Evolutionary conservation across 1,139 yeast genomes (phyloP), one percentile per base, ranked within the genome.

Genomic region (Fermentozyma sake): DNA sequence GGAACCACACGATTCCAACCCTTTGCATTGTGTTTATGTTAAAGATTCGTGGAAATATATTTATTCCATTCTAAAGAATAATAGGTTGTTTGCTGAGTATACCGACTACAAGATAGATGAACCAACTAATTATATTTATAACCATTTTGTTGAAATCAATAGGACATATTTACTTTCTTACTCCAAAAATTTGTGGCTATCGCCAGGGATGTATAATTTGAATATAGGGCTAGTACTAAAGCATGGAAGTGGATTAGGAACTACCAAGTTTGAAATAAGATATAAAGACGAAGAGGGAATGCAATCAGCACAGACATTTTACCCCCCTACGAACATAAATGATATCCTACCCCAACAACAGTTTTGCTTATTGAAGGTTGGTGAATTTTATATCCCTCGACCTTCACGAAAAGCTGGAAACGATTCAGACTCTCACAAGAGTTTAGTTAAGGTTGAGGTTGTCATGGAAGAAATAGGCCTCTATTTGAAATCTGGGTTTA

Each of bases 381-480:
- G 82, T 0, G 63, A 58, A 28, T 72, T 78, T 39, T 42, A 38
- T n/a, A 50, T 68, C 4, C 43, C 46, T 2, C n/a, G n/a, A n/a
- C n/a, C n/a, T n/a, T n/a, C n/a, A n/a, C n/a, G n/a, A n/a, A 34
- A 25, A 6, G 14, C 22, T 6, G 13, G 7, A n/a, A 14, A 19
- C 2, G 12, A 20, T 7, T 16, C 8, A 18, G 15, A 13, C 8
- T 14, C 11, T 6, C 46, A 37, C 25, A 51, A 59, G 8, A 59
- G 58, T 23, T 39, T 67, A 20, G 46, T 54, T 13, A 57, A 58
- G 32, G 59, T 76, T 3, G 61, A 61, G 22, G 46, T 80, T 11
- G 52, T 61, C 1, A 67, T 79, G 67, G 82, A 76, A 39, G 87
- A 79, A 39, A 64, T 69, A 4, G 84, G 82, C 0, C 51, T 70